Conservation (phyloP, 805 yeast species). For the Kuraishia ogatae region DNA sequence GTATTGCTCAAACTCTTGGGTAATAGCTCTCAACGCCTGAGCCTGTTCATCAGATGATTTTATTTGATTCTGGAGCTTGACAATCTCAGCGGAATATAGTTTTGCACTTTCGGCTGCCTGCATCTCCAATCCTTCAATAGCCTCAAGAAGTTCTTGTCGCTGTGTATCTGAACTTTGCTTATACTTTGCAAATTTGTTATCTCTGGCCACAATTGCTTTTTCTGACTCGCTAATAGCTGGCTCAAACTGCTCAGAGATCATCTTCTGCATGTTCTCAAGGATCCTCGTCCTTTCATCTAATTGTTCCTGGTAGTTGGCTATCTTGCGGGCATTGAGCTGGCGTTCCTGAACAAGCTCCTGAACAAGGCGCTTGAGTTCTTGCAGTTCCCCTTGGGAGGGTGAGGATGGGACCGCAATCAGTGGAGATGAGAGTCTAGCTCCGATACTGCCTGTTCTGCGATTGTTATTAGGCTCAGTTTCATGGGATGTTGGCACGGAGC, state of each 20-base stretch:
- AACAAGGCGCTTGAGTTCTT: not conserved
- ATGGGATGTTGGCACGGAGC: not conserved
- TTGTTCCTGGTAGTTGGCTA: constrained; percentile 16
- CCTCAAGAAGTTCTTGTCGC: constrained; percentile 50
- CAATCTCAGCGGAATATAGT: constrained; percentile 36
- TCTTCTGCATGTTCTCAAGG: constrained; percentile 36
- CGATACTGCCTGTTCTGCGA: not conserved
- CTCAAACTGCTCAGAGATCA: constrained; percentile 36
- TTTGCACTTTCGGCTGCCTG: constrained; percentile 49
- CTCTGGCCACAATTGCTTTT: constrained; percentile 31
- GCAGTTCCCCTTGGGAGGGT: not conserved
- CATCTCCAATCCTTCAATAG: constrained; percentile 43
- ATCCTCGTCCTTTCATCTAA: constrained; percentile 35
- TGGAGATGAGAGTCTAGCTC: not conserved
- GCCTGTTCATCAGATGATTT: constrained; percentile 5
- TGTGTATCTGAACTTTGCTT: constrained; percentile 42
- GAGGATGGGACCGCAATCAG: not conserved
- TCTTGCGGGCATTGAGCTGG: constrained; percentile 1
- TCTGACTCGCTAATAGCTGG: constrained; percentile 40
- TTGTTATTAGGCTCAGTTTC: not conserved
- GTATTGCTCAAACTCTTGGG: not conserved
- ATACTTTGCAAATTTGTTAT: constrained; percentile 36
- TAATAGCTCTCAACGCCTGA: not conserved
- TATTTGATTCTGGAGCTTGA: constrained; percentile 2
- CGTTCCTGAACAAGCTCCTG: constrained; percentile 6